Evolutionary conservation across 495 filamentous ascomycete genomes (phyloP).

Genomic region (Terfezia boudieri): DNA sequence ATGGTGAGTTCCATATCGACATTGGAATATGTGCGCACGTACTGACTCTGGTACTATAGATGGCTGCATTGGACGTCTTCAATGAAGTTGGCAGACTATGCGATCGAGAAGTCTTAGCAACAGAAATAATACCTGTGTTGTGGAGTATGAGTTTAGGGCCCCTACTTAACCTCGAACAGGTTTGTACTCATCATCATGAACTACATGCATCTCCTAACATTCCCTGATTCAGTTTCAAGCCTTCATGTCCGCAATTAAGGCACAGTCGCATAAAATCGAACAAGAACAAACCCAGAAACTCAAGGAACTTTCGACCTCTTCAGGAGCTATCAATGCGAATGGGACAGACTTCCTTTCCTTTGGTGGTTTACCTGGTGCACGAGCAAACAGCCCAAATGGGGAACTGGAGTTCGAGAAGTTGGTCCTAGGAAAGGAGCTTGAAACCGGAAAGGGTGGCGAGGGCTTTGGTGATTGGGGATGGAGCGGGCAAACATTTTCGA

Average conservation of each 20-base stretch:
- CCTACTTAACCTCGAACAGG: conserved; percentile 49
- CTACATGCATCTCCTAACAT: not conserved
- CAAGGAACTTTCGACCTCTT: conserved; percentile 43
- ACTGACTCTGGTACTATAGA: conserved; percentile 14
- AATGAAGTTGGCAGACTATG: conserved; percentile 57
- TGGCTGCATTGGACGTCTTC: conserved; percentile 72
- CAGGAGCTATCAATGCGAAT: not conserved
- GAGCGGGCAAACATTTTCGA: not conserved
- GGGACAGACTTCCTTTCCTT: not conserved
- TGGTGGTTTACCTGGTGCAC: not conserved
- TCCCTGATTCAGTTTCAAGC: conserved; percentile 39
- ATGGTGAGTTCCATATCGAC: conserved; percentile 26
- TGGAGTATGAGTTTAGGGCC: conserved; percentile 89
- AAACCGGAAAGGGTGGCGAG: not conserved
- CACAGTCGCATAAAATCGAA: conserved; percentile 57
- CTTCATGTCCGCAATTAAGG: conserved; percentile 73
- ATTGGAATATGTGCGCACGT: too few relatives aligned
- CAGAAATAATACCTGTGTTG: conserved; percentile 69
- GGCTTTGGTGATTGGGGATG: not conserved
- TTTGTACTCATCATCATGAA: not conserved
- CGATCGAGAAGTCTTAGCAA: conserved; percentile 79
- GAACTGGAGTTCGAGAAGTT: not conserved
- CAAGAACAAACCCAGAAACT: conserved; percentile 71
- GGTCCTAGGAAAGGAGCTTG: not conserved
- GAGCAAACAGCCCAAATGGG: not conserved